Base-by-base conservation (phyloP, 371 early-diverging fungal genomes). In the Apophysomyces sp. region DNA sequence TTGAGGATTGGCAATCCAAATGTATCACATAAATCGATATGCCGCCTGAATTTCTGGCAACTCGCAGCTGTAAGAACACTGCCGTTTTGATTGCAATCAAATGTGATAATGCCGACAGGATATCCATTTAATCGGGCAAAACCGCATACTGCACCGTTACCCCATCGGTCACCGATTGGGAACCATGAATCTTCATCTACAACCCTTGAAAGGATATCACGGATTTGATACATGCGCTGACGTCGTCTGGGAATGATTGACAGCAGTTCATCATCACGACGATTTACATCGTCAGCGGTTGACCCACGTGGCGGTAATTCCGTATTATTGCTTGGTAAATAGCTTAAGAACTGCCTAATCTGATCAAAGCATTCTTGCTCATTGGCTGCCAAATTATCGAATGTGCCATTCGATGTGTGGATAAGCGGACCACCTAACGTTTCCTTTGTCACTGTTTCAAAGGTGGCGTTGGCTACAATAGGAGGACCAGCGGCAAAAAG, bases 401-500 rank as follows among this genome's bases (percentile, higher is more conserved):
- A 67, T 0, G 80, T 74, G 4, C 80, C 77, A 44, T 80, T 75
- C 12, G 74, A 16, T 4, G 75, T 71, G 52, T 77, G 80, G 3
- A 75, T 52, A 4, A 73, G 34, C 0, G 77, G 68, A 4, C 80
- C 80, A 30, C 80, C 77, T 24, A 77, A 52, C 1, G 60, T 32
- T 52, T 74, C 69, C 36, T 80, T 80, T 11, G 74, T 70, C 7
- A 80, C 77, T 0, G 67, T 73, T 56, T 77, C 77, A 59, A 64
- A 77, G 0, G 77, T 77, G 0, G 76, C 77, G 30, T 80, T 73
- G 16, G 67, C 77, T 8, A 80, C 80, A 28, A 77, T 66, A 16
- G 77, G 80, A 0, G 76, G 77, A 2, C 80, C 80, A 3, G 77
- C 76, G 8, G 77, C 69, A 63, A 80, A 80, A 1, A 80, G 44